phyloP scores from a whole-genome alignment of 2,329 filamentous ascomycete species.

The Stagonosporopsis vannaccii region DNA sequence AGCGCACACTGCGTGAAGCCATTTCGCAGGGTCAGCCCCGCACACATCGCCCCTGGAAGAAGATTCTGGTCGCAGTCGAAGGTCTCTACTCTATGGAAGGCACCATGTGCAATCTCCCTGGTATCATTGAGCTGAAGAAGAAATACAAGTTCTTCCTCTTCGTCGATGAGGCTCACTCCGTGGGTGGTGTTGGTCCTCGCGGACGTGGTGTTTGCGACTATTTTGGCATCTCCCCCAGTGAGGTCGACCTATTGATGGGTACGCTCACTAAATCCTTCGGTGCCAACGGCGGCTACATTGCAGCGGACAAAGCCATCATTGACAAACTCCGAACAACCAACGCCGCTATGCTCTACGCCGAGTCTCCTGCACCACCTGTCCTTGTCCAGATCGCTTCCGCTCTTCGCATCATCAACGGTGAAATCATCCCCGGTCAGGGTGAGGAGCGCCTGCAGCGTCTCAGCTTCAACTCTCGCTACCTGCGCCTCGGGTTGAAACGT shows the following conservation, averaged over 20 bases:
- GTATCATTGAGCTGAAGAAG: conserved; percentile 83
- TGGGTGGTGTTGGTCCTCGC: conserved; percentile 86
- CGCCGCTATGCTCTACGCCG: conserved; percentile 84
- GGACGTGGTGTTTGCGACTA: conserved; percentile 97
- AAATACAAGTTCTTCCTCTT: conserved; percentile 98
- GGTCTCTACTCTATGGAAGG: conserved; percentile 99
- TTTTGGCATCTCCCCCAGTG: conserved; percentile 85
- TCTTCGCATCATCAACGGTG: conserved; percentile 86
- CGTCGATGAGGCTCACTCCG: conserved; percentile 94
- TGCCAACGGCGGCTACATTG: conserved; percentile 95
- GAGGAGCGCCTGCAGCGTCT: conserved; percentile 95
- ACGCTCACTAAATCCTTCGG: conserved; percentile 98
- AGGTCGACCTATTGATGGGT: conserved; percentile 97
- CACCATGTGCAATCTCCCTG: conserved; percentile 97
- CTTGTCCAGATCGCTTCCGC: conserved; percentile 89
- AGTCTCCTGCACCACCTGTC: conserved; percentile 86
- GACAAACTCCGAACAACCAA: conserved; percentile 89
- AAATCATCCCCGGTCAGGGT: conserved; percentile 87
- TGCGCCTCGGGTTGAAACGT: conserved; percentile 95
- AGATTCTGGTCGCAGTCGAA: conserved; percentile 95
- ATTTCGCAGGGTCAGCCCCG: conserved; percentile 97
- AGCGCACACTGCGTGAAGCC: conserved; percentile 84
- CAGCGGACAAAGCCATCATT: conserved; percentile 87
- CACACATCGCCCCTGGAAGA: conserved; percentile 99
- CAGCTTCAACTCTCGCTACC: conserved; percentile 97